phyloP scores from a whole-genome alignment of 495 filamentous ascomycete genomes.

The Sordaria brevicollis region DNA sequence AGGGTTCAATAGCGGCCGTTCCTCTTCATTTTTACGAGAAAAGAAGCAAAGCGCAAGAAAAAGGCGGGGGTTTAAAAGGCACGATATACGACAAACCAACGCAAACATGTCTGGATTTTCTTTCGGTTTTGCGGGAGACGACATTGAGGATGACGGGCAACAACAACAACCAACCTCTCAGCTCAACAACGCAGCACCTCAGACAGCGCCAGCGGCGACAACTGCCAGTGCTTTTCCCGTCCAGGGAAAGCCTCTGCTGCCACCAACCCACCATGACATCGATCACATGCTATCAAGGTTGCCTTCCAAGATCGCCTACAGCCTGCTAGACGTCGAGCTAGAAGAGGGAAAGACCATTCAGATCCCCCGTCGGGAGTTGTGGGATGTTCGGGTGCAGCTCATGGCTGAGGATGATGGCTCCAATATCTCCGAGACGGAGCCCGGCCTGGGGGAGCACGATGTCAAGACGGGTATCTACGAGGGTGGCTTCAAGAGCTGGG shows the following conservation, averaged over 20 bases:
- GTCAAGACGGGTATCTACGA: constrained; percentile 88
- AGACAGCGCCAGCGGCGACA: constrained; percentile 16
- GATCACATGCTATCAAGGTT: constrained; percentile 52
- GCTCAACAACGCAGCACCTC: neutral
- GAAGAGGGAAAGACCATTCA: constrained; percentile 33
- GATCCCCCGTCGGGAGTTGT: constrained; percentile 78
- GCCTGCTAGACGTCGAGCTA: constrained; percentile 45
- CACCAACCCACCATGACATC: constrained; percentile 32
- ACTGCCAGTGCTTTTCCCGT: constrained; percentile 36
- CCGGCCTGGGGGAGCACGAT: constrained; percentile 67
- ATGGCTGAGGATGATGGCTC: constrained; percentile 69
- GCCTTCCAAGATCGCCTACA: constrained; percentile 71
- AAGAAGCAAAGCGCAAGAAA: neutral
- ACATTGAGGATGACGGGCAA: constrained; percentile 59
- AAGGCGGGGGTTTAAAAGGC: neutral
- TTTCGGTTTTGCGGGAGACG: constrained; percentile 76
- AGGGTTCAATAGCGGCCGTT: neutral
- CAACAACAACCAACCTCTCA: constrained; percentile 15
- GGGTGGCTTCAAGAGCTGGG: constrained; percentile 98
- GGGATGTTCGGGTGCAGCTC: constrained; percentile 86
- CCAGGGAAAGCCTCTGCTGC: constrained; percentile 36
- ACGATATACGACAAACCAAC: neutral
- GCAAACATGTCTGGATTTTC: constrained; percentile 41
- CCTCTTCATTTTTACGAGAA: neutral
- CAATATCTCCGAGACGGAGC: constrained; percentile 22